Evolutionary conservation across 495 filamentous ascomycete genomes (phyloP).

Genomic region (Penicillium salamii): DNA sequence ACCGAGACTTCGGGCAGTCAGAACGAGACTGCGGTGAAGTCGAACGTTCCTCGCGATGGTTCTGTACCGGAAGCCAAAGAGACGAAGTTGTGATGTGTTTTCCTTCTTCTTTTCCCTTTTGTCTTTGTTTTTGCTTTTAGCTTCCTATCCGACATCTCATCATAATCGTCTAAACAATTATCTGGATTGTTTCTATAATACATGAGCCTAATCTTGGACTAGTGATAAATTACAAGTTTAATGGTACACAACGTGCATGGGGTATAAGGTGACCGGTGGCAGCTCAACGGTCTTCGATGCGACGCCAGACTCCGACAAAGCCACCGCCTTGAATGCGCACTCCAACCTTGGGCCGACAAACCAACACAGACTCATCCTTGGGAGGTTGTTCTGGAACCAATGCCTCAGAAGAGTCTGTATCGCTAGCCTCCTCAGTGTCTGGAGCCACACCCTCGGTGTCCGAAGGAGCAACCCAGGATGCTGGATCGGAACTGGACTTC

Average conservation of each 20-base stretch:
- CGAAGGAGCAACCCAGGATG: slow-evolving; percentile 28
- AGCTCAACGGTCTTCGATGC: slow-evolving; percentile 34
- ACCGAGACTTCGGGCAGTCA: background rate
- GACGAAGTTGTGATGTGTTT: slow-evolving; percentile 12
- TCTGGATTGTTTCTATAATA: slow-evolving; percentile 14
- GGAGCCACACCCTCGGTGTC: slow-evolving; percentile 12
- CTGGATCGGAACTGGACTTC: slow-evolving; percentile 42
- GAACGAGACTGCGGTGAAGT: background rate
- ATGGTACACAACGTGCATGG: slow-evolving; percentile 5
- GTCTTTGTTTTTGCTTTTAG: no score
- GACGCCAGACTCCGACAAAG: slow-evolving; percentile 68
- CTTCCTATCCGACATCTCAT: background rate
- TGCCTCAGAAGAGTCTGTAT: slow-evolving; percentile 1
- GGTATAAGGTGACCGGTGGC: background rate
- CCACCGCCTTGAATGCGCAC: slow-evolving; percentile 62
- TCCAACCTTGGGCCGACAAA: slow-evolving; percentile 70
- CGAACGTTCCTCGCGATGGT: background rate
- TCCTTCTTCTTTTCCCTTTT: no score
- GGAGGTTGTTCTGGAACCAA: slow-evolving; percentile 7
- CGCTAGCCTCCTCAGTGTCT: background rate
- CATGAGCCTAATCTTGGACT: slow-evolving; percentile 2
- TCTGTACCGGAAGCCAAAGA: background rate
- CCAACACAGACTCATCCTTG: slow-evolving; percentile 49
- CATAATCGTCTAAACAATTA: background rate
- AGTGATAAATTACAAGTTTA: slow-evolving; percentile 12